phyloP scores from a whole-genome alignment of 148 eudicot genomes.

The Rhododendron ovatum region DNA sequence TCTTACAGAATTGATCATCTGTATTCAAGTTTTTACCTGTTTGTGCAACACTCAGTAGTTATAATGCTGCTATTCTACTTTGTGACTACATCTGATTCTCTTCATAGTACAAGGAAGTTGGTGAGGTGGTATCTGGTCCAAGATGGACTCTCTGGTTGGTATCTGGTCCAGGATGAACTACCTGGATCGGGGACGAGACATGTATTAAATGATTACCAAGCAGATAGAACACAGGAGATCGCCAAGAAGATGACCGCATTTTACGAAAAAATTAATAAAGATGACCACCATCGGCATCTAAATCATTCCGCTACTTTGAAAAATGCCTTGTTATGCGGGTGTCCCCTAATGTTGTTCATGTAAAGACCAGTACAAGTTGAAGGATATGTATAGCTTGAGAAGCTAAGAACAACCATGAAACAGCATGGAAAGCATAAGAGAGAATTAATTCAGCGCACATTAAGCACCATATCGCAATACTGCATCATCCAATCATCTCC shows the following conservation, averaged over 20 bases:
- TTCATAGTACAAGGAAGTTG: background rate
- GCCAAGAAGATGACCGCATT: background rate
- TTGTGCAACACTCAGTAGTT: background rate
- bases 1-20: background rate
- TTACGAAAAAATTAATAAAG: no score
- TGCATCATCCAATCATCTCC: background rate
- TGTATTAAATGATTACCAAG: background rate
- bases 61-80: background rate
- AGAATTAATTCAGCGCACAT: background rate
- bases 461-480: background rate
- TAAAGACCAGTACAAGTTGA: background rate
- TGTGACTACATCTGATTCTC: background rate
- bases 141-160: background rate
- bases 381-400: background rate
- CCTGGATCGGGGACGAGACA: background rate
- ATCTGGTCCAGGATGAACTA: background rate
- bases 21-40: background rate
- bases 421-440: background rate
- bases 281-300: background rate
- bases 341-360: background rate
- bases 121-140: background rate
- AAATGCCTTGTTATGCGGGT: background rate
- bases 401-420: background rate
- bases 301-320: background rate
- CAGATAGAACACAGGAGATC: background rate